These are phyloP conservation scores for Wickerhamomyces sp. DNA, from an alignment of 1,139 yeast genomes.

Conservation along the genomic window DNA sequence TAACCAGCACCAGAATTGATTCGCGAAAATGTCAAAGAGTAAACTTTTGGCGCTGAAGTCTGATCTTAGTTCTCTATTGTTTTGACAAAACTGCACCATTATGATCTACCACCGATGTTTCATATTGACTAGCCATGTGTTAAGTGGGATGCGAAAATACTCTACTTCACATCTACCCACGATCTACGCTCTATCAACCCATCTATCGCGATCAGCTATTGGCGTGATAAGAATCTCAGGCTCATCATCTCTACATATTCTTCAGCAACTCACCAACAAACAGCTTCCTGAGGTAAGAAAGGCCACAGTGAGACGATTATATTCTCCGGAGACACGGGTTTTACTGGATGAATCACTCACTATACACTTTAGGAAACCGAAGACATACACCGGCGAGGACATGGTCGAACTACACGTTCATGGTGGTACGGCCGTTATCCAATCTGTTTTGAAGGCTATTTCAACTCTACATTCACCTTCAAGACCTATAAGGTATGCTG, in stretches of 20 bases:
- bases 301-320: conserved; percentile 54
- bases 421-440: conserved; percentile 87
- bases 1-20: no score
- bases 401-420: conserved; percentile 81
- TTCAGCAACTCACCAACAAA: conserved; percentile 40
- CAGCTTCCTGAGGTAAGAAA: conserved; percentile 42
- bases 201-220: conserved; percentile 76
- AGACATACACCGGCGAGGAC: conserved; percentile 94
- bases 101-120: no score
- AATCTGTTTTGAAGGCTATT: conserved; percentile 65
- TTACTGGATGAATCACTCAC: conserved; percentile 76
- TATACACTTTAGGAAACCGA: conserved; percentile 64
- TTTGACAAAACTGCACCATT: no score
- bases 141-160: neutral
- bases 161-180: conserved; percentile 42
- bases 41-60: no score
- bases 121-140: no score
- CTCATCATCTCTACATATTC: conserved; percentile 44
- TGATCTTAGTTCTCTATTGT: no score
- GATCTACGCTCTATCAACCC: conserved; percentile 85
- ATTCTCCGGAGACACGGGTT: conserved; percentile 32
- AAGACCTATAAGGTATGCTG: conserved; percentile 68
- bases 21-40: no score
- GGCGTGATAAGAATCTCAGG: conserved; percentile 87
- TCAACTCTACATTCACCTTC: conserved; percentile 38